Conservation (phyloP, 352 stramenopile species). For the Blastocystis sp. region DNA sequence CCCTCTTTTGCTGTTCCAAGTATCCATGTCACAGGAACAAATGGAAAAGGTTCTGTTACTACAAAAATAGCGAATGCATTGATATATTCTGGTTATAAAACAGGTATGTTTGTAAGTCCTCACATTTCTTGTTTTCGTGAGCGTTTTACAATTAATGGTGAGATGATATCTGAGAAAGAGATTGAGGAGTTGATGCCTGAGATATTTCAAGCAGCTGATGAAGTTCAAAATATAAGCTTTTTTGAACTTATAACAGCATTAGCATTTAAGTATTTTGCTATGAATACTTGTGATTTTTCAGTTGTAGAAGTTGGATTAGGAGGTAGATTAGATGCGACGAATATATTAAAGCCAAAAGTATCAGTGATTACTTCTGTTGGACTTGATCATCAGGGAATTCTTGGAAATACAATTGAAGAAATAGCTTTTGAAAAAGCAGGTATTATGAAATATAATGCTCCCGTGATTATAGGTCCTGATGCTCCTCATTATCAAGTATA, state of each 20-base stretch:
- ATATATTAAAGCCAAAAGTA: conserved; percentile 59
- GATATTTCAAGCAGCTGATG: no score
- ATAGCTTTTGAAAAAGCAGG: conserved; percentile 64
- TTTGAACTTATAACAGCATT: conserved; percentile 69
- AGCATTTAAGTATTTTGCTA: conserved; percentile 62
- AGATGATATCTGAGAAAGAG: conserved; percentile 56
- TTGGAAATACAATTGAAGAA: conserved; percentile 54
- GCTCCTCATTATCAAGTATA: conserved; percentile 46
- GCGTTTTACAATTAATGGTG: conserved; percentile 58
- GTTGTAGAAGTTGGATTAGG: conserved; percentile 65
- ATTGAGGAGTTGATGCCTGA: no score
- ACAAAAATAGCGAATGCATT: conserved; percentile 64
- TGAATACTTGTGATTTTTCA: conserved; percentile 59
- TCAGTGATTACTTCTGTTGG: conserved; percentile 67
- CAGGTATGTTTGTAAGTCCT: conserved; percentile 68
- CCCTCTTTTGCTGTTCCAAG: conserved; percentile 59
- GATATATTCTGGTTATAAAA: conserved; percentile 64
- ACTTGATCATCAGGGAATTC: conserved; percentile 53
- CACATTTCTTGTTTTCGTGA: conserved; percentile 69
- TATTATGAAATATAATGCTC: conserved; percentile 61
- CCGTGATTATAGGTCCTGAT: conserved; percentile 58
- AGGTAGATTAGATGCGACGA: conserved; percentile 62
- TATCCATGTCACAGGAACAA: conserved; percentile 86
- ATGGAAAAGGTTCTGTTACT: conserved; percentile 73
- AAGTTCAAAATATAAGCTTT: conserved; percentile 49